Percentiles rank a stretch among this genome's conserved stretches.
These are phyloP conservation scores for Astragalus glycyphyllos DNA, from an alignment of 306 rosid species.

Conservation along the genomic window DNA sequence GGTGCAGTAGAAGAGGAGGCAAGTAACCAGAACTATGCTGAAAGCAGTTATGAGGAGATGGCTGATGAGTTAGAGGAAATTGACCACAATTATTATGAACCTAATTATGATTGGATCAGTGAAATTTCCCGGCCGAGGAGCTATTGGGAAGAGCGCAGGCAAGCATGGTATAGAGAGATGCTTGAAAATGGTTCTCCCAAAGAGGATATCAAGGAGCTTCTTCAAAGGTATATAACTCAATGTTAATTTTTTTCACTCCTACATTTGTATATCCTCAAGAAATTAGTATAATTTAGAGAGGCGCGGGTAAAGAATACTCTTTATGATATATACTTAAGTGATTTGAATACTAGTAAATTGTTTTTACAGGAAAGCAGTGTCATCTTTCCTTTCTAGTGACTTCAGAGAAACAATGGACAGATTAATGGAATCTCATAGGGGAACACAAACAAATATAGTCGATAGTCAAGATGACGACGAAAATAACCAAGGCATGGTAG, in stretches of 20 bases:
- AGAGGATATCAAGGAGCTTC: slow-evolving; percentile 73
- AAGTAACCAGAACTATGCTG: slow-evolving; percentile 43
- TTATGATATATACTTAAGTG: slow-evolving; percentile 14
- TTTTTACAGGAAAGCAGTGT: slow-evolving; percentile 76
- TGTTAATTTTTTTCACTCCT: neutral
- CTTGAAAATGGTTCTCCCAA: slow-evolving; percentile 64
- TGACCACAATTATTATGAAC: slow-evolving; percentile 44
- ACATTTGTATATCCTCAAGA: neutral
- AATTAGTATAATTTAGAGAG: neutral
- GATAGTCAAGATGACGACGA: slow-evolving; percentile 47
- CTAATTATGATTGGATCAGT: slow-evolving; percentile 70
- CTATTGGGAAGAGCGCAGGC: slow-evolving; percentile 85
- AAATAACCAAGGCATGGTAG: slow-evolving; percentile 42
- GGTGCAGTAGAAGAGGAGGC: slow-evolving; percentile 45
- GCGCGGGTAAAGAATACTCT: neutral
- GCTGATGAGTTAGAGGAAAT: slow-evolving; percentile 51
- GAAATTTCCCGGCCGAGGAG: slow-evolving; percentile 86
- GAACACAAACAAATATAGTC: slow-evolving; percentile 48
- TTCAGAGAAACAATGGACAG: slow-evolving; percentile 72
- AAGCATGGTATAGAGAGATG: slow-evolving; percentile 87
- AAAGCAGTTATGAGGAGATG: slow-evolving; percentile 46
- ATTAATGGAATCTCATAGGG: slow-evolving; percentile 68
- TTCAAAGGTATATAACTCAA: slow-evolving; percentile 64
- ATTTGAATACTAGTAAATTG: slow-evolving; percentile 25
- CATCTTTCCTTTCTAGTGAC: slow-evolving; percentile 74